Base-by-base conservation (phyloP, 2,329 filamentous ascomycete genomes). In the Daldinia sp. region DNA sequence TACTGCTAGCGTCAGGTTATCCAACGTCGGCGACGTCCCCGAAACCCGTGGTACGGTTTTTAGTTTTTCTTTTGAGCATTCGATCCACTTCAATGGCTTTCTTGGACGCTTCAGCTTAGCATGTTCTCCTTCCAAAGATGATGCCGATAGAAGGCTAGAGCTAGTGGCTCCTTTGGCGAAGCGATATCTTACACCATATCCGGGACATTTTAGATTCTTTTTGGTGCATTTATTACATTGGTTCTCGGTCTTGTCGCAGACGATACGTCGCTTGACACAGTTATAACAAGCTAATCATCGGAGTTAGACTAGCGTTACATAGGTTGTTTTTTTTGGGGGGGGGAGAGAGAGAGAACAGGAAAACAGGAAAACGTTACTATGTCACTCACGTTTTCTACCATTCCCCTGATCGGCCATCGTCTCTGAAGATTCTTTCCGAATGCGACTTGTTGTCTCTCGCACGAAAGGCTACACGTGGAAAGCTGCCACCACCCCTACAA, bases 171-270 rank as follows among this genome's bases (percentile, higher is more conserved):
- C 53, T 34, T 52, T 62, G 10, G 59, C 53, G 30, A 62, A 62
- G 35, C 59, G 59, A 47, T 62, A 62, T 32, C 59, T 60, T 43
- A 60, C 29, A 19, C 59, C 59, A 30, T 56, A 62, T 4, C 59
- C 53, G 1, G 59, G 59, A 52, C 59, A 62, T 11, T 39, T 37
- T n/a, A 62, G 21, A 27, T 62, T 57, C 53, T 52, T 58, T 34
- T 57, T 62, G 4, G 59, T 47, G 30, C 59, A 62, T 37, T 58
- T 62, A 37, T 21, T 37, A 17, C 59, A 62, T 7, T 35, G 41
- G 35, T 29, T 53, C 3, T 55, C 59, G 9, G 59, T 58, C 41
- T 58, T 58, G 17, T 62, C 59, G 32, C 59, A 62, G 43, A 58
- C 35, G 9, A 62, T 62, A 25, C 54, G 59, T 23, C 59, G 45